Evolutionary conservation across 179 eudicot genomes (phyloP).

Genomic region (Heliamphora pulchella): DNA sequence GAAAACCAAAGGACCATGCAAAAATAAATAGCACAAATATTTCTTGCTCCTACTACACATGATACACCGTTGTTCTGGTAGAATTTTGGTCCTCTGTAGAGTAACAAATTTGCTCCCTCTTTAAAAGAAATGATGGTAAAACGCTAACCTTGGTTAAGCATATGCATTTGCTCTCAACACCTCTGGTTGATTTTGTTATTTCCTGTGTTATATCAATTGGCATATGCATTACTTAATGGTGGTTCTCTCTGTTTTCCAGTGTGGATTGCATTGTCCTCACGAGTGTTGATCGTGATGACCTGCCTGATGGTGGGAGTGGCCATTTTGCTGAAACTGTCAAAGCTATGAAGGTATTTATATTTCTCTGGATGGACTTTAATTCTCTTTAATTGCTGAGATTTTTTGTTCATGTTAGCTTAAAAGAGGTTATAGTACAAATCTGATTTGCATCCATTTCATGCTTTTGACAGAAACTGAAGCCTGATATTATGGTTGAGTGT

Average conservation of each 20-base stretch:
- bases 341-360: slow-evolving; percentile 65
- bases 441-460: slow-evolving; percentile 12
- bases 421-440: background rate
- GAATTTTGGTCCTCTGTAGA: too few species aligned
- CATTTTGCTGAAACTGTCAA: slow-evolving; percentile 89
- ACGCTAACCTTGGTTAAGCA: too few species aligned
- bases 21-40: too few species aligned
- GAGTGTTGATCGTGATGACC: slow-evolving; percentile 96
- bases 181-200: too few species aligned
- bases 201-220: too few species aligned
- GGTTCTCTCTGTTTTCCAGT: slow-evolving; percentile 32
- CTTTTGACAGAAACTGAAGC: slow-evolving; percentile 69
- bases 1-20: too few species aligned
- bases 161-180: too few species aligned
- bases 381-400: background rate
- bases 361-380: background rate
- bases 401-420: background rate
- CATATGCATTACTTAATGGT: too few species aligned
- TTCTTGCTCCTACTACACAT: too few species aligned
- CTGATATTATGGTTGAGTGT: slow-evolving; percentile 90
- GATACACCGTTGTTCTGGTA: too few species aligned
- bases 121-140: too few species aligned
- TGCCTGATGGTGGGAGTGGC: slow-evolving; percentile 95
- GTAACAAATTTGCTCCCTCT: too few species aligned
- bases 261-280: slow-evolving; percentile 96